Evolutionary conservation across 208 protist genomes (phyloP).

Genomic region (Porcisia deanei): DNA sequence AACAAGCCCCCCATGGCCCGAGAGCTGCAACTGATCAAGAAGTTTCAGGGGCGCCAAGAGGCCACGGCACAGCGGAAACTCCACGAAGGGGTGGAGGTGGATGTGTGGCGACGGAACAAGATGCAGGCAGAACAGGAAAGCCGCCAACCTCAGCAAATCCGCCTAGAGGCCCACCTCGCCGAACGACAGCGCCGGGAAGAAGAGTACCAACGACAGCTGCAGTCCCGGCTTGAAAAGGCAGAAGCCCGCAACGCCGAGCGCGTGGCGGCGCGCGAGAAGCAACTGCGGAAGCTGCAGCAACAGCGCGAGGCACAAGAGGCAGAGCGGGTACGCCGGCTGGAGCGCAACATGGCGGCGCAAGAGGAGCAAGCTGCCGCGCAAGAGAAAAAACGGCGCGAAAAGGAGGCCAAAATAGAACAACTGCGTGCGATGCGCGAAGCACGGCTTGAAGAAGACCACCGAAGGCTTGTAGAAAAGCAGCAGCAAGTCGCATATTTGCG

Average conservation of each 20-base stretch:
- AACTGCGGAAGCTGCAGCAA: slow-evolving; percentile 31
- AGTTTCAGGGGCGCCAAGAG: slow-evolving; percentile 39
- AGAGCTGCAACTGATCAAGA: slow-evolving; percentile 50
- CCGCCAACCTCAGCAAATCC: slow-evolving; percentile 43
- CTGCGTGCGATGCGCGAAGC: slow-evolving; percentile 35
- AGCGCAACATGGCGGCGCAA: slow-evolving; percentile 45
- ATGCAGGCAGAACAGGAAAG: slow-evolving; percentile 37
- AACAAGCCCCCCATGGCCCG: slow-evolving; percentile 54
- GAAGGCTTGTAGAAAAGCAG: slow-evolving; percentile 42
- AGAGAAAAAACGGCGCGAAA: slow-evolving; percentile 47
- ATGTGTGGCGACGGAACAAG: slow-evolving; percentile 30
- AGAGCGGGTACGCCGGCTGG: slow-evolving; percentile 61
- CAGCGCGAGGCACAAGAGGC: slow-evolving; percentile 42
- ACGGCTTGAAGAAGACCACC: slow-evolving; percentile 41
- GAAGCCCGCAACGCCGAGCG: slow-evolving; percentile 51
- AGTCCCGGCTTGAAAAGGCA: slow-evolving; percentile 51
- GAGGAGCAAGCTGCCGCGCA: slow-evolving; percentile 38
- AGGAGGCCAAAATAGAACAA: slow-evolving; percentile 54
- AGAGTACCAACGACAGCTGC: slow-evolving; percentile 42
- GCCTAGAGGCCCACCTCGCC: slow-evolving; percentile 45
- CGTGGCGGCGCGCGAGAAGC: slow-evolving; percentile 48
- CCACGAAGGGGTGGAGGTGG: slow-evolving; percentile 57
- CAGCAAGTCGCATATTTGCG: slow-evolving; percentile 45
- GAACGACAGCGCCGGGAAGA: slow-evolving; percentile 56
- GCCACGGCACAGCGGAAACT: slow-evolving; percentile 43